phyloP scores from a whole-genome alignment of 192 early-diverging fungal genomes.

The Coemansia sp. region DNA sequence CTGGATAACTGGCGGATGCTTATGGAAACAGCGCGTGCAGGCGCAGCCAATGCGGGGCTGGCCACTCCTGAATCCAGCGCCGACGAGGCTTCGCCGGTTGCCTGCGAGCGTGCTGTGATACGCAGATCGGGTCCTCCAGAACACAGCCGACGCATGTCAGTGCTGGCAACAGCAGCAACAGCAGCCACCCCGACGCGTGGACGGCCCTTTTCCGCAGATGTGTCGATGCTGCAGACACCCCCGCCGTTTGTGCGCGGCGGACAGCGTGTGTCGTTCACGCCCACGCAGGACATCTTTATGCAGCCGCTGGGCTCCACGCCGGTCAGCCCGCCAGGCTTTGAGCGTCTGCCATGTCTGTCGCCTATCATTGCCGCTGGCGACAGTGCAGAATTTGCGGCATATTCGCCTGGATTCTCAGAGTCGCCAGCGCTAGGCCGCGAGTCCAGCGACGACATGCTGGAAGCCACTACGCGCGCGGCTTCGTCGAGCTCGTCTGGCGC shows the following conservation, averaged over 20 bases:
- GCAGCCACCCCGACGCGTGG: conserved; percentile 16
- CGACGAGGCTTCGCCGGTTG: conserved; percentile 18
- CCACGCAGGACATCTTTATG: conserved; percentile 37
- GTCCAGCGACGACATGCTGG: conserved; percentile 3
- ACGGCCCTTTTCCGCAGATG: conserved; percentile 43
- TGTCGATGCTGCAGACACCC: conserved; percentile 39
- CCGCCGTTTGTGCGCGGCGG: conserved; percentile 10
- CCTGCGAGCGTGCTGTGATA: neutral
- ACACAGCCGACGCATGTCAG: neutral
- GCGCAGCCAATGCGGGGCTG: conserved; percentile 8
- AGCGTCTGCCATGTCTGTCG: neutral
- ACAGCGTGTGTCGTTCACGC: conserved; percentile 16
- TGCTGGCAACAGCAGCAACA: neutral
- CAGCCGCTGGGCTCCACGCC: conserved; percentile 27
- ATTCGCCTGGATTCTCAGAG: conserved; percentile 43
- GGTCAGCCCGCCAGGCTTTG: conserved; percentile 2
- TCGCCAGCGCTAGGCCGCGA: conserved; percentile 3
- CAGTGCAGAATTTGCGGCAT: conserved; percentile 20
- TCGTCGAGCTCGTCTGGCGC: conserved; percentile 27
- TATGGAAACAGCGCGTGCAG: conserved; percentile 29
- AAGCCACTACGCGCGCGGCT: neutral
- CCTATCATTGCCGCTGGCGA: neutral
- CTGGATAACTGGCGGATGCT: conserved; percentile 38
- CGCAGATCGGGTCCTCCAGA: neutral
- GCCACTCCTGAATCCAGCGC: conserved; percentile 40